Percentiles rank a stretch among this genome's conserved stretches.
phyloP scores from a whole-genome alignment of 495 filamentous ascomycete genomes.

The Bathelium albidoporum region DNA sequence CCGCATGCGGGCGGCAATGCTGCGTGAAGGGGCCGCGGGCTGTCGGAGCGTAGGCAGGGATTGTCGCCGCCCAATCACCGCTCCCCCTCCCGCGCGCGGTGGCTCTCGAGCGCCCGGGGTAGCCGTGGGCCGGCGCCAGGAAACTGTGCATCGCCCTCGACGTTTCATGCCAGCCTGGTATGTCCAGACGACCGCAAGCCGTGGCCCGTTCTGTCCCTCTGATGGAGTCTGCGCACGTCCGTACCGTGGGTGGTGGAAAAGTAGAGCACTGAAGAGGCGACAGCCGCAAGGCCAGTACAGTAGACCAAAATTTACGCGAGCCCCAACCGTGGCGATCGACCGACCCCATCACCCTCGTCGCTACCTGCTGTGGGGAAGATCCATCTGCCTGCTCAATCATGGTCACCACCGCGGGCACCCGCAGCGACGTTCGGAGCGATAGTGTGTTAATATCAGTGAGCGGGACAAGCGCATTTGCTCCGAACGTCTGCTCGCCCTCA shows the following conservation, averaged over 20 bases:
- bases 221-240: no score
- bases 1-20: constrained; percentile 4
- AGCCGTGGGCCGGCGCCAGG: constrained; percentile 5
- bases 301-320: no score
- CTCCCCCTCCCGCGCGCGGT: background rate
- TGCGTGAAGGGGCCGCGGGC: background rate
- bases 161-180: background rate
- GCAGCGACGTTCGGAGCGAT: no score
- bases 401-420: no score
- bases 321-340: no score
- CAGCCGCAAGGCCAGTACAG: no score
- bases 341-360: no score
- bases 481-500: background rate
- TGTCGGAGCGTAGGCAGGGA: background rate
- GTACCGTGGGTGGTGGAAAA: no score
- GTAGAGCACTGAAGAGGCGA: background rate
- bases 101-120: background rate
- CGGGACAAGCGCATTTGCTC: no score
- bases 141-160: background rate
- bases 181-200: background rate
- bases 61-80: background rate
- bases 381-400: no score
- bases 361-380: no score
- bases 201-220: no score
- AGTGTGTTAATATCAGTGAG: background rate